Base-by-base conservation (phyloP, 75 land plant species). In the Cryptomeria japonica region DNA sequence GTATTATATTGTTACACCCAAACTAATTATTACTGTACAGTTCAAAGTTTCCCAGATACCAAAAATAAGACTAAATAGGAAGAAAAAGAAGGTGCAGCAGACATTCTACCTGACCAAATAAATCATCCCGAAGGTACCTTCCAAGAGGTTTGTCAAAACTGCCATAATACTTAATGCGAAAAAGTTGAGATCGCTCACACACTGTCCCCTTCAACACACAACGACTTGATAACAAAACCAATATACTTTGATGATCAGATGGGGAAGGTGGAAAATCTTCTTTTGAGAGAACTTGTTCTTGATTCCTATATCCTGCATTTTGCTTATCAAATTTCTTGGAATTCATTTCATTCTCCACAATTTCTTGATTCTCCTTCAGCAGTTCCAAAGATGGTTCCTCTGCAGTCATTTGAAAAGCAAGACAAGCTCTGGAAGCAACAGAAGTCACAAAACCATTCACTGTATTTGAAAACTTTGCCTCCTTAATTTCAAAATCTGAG, bases 141-240 rank as follows among this genome's bases (percentile, higher is more conserved):
- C 99, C 99, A 56, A 97, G 93, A 61, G 99, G 99, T 91, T 95
- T 96, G 90, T 97, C 99, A 93, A 92, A 93, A 84, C 92, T 91
- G 28, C 98, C 98, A 90, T 97, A 97, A 58, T 93, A 97, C 87
- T 96, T 97, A 19, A 97, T 95, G 3, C 99, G 98, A 41, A 93
- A 79, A 61, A 97, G 94, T 46, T 94, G 93, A 83, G 98, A 92
- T 31, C 93, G 92, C 84, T 95, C 95, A 92, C 99, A 97, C 25
- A 96, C 92, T 88, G 93, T 92, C 61, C 96, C 95, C 87, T 94
- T 96, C 31, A 86, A 85, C n/a, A 97, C 89, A 92, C 94, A 92
- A 25, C 92, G 93, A 77, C 94, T 97, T 77, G 98, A 93, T 55
- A 94, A 88, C 2, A 94, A 93, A n/a, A 97, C 97, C 89, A 97